A percentile compares a stretch with the other conserved stretches of the same genome.
phyloP scores from a whole-genome alignment of 306 rosid species.

The Cicer bijugum region DNA sequence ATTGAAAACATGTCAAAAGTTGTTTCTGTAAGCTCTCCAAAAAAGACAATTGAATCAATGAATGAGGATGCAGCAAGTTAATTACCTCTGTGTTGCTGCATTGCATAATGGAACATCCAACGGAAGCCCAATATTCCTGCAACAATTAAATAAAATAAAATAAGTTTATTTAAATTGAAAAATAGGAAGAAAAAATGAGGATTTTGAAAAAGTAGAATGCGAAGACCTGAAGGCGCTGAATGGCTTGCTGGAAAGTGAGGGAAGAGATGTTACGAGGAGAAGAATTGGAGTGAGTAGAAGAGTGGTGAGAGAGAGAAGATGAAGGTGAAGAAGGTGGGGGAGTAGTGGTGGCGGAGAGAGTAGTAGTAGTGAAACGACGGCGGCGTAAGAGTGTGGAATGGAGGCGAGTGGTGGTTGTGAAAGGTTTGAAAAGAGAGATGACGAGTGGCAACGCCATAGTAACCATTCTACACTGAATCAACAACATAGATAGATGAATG shows the following conservation, averaged over 20 bases:
- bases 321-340: slow-evolving; percentile 44
- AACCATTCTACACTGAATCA: slow-evolving; percentile 51
- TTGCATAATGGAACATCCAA: slow-evolving; percentile 98
- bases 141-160: slow-evolving; percentile 21
- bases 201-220: neutral
- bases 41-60: neutral
- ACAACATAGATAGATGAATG: too few species aligned
- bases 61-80: slow-evolving; percentile 14
- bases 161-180: neutral
- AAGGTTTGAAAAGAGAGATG: slow-evolving; percentile 72
- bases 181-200: neutral
- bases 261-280: slow-evolving; percentile 47
- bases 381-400: slow-evolving; percentile 45
- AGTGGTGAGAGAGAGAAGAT: slow-evolving; percentile 7
- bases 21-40: too few species aligned
- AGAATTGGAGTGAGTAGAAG: slow-evolving; percentile 42
- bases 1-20: too few species aligned
- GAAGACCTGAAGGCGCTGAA: slow-evolving; percentile 92
- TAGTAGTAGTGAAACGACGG: slow-evolving; percentile 49
- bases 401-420: slow-evolving; percentile 48
- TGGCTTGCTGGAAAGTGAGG: slow-evolving; percentile 89
- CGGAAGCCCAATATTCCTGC: slow-evolving; percentile 98
- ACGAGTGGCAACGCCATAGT: slow-evolving; percentile 68
- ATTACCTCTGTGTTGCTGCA: slow-evolving; percentile 97
- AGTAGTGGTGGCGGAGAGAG: slow-evolving; percentile 54